These are phyloP conservation scores for Mrakia frigida DNA, from an alignment of 768 basidiomycete genomes.

Conservation along the genomic window DNA sequence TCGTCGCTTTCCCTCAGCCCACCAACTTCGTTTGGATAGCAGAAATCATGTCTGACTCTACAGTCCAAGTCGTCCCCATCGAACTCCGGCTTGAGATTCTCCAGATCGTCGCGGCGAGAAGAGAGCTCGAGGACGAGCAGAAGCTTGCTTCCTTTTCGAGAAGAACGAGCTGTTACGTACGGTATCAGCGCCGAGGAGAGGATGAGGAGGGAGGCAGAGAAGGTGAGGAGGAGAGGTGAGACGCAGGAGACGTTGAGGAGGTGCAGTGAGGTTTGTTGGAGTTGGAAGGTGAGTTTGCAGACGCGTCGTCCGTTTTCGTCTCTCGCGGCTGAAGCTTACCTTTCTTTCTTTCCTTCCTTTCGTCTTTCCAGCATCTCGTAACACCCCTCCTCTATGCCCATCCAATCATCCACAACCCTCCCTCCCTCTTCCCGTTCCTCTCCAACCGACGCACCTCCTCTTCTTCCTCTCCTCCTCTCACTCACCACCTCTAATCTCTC, in stretches of 20 bases:
- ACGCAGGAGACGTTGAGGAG: not conserved
- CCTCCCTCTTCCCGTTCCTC: not conserved
- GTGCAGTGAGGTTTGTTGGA: not conserved
- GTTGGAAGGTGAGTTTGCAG: not conserved
- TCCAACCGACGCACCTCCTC: not conserved
- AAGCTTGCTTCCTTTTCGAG: not conserved
- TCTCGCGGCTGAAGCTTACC: not conserved
- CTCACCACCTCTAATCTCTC: not conserved
- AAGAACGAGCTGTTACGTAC: not conserved
- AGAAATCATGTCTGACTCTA: not conserved
- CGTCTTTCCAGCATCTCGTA: not conserved
- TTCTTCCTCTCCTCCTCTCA: not conserved
- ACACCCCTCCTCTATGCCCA: not conserved
- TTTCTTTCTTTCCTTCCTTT: not conserved
- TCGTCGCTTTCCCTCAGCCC: too few species aligned
- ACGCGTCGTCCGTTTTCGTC: not conserved
- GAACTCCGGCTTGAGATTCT: not conserved
- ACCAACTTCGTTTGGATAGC: not conserved
- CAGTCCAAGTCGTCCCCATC: not conserved
- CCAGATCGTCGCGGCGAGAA: not conserved
- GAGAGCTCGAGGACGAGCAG: not conserved
- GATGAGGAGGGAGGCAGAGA: not conserved
- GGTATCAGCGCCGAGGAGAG: not conserved
- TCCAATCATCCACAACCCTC: not conserved
- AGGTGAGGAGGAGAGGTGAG: not conserved